Evolutionary conservation across 805 yeast species (phyloP).

Genomic region (Candida railenensis): DNA sequence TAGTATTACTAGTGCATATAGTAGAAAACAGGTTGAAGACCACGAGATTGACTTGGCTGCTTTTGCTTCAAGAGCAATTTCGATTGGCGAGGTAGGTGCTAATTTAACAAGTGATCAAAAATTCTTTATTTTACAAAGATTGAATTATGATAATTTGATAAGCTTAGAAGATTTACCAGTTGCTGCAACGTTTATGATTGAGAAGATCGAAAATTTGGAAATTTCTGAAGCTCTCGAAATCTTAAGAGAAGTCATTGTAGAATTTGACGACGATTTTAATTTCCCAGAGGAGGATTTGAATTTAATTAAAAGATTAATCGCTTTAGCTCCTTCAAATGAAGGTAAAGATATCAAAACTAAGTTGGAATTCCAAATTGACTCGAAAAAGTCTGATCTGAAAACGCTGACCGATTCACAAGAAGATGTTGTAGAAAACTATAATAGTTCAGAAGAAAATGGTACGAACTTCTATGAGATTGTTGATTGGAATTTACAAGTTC

Average conservation of each 20-base stretch:
- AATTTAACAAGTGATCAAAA: conserved; percentile 26
- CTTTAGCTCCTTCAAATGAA: background rate
- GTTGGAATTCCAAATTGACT: background rate
- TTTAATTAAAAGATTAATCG: conserved; percentile 22
- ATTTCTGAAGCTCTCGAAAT: conserved; percentile 40
- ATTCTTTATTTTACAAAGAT: conserved; percentile 22
- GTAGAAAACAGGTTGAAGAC: background rate
- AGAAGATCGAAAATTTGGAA: conserved; percentile 33
- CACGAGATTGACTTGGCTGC: conserved; percentile 15
- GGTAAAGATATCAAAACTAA: background rate
- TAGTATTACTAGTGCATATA: background rate
- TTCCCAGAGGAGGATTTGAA: conserved; percentile 38
- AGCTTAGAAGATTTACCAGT: conserved; percentile 28
- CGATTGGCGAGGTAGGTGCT: conserved; percentile 26
- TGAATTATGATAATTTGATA: conserved; percentile 24
- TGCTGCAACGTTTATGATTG: conserved; percentile 39
- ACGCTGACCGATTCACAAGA: no score
- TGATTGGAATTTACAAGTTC: conserved; percentile 26
- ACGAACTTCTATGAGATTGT: conserved; percentile 7
- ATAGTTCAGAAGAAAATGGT: background rate
- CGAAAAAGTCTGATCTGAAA: background rate
- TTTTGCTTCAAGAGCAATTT: conserved; percentile 18
- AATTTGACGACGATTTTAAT: conserved; percentile 49
- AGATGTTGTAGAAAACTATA: background rate
- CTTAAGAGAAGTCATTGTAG: conserved; percentile 36